Percentiles rank a stretch among this genome's conserved stretches.
These are phyloP conservation scores for Erythrophleum ivorense DNA, from an alignment of 331 rosid species.

Conservation along the genomic window DNA sequence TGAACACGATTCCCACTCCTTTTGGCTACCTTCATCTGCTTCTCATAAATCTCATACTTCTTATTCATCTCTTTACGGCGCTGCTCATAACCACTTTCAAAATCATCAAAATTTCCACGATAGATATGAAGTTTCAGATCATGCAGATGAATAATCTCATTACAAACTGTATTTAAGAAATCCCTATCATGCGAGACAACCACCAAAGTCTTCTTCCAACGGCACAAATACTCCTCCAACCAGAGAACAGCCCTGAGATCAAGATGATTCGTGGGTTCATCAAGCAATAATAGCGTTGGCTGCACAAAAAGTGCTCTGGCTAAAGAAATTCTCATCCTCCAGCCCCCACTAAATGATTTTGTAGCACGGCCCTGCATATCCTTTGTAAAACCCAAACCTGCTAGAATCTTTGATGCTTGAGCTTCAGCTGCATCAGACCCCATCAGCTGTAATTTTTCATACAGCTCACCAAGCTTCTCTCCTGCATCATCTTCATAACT, in stretches of 20 bases:
- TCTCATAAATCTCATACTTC: conserved; percentile 76
- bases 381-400: conserved; percentile 90
- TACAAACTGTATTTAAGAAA: conserved; percentile 84
- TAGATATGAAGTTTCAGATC: conserved; percentile 86
- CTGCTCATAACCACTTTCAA: conserved; percentile 89
- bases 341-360: conserved; percentile 91
- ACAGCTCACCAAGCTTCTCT: conserved; percentile 80
- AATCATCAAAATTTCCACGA: conserved; percentile 86
- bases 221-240: conserved; percentile 88
- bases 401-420: conserved; percentile 91
- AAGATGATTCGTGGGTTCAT: conserved; percentile 93
- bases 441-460: conserved; percentile 68
- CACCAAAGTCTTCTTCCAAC: conserved; percentile 89
- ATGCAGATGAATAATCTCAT: conserved; percentile 85
- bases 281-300: conserved; percentile 83
- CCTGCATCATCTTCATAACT: conserved; percentile 55
- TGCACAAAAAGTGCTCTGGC: conserved; percentile 95
- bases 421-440: conserved; percentile 89
- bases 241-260: conserved; percentile 95
- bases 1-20: conserved; percentile 75
- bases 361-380: conserved; percentile 86
- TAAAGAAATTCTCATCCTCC: conserved; percentile 95
- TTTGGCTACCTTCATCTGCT: conserved; percentile 80
- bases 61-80: conserved; percentile 92
- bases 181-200: conserved; percentile 92